phyloP scores from a whole-genome alignment of 2,329 filamentous ascomycete genomes.

The Neocucurbitaria cava region DNA sequence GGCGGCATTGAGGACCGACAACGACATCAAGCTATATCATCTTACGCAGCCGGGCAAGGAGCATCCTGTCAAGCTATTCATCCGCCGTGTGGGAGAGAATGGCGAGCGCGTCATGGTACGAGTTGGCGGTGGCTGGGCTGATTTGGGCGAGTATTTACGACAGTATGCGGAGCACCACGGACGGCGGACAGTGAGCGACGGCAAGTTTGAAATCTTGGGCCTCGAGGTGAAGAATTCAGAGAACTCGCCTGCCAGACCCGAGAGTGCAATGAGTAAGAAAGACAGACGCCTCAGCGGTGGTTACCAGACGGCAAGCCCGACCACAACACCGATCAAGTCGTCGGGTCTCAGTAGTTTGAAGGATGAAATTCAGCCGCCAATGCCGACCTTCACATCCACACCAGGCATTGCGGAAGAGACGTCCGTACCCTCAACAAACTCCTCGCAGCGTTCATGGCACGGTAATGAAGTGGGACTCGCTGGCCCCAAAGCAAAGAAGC shows the following conservation, averaged over 20 bases:
- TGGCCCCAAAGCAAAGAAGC: conserved; percentile 69
- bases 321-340: conserved; percentile 38
- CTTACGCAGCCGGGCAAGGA: conserved; percentile 83
- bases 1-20: conserved; percentile 40
- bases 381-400: conserved; percentile 33
- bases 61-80: conserved; percentile 91
- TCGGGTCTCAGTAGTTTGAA: conserved; percentile 18
- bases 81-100: conserved; percentile 87
- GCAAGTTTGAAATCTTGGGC: conserved; percentile 63
- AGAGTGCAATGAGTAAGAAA: conserved; percentile 35
- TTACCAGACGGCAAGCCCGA: conserved; percentile 25
- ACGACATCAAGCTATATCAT: conserved; percentile 90
- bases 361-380: conserved; percentile 32
- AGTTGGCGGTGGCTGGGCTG: conserved; percentile 97
- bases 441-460: conserved; percentile 44
- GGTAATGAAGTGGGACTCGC: conserved; percentile 68
- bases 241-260: conserved; percentile 33
- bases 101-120: conserved; percentile 97
- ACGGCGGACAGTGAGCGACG: conserved; percentile 67
- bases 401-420: conserved; percentile 35
- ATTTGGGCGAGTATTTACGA: conserved; percentile 91
- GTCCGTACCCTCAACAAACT: conserved; percentile 34
- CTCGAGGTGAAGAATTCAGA: conserved; percentile 44
- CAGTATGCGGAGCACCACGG: conserved; percentile 94
- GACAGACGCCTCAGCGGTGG: conserved; percentile 36